phyloP scores from a whole-genome alignment of 768 basidiomycete genomes.

The Rubroboletus pulcherrimus region DNA sequence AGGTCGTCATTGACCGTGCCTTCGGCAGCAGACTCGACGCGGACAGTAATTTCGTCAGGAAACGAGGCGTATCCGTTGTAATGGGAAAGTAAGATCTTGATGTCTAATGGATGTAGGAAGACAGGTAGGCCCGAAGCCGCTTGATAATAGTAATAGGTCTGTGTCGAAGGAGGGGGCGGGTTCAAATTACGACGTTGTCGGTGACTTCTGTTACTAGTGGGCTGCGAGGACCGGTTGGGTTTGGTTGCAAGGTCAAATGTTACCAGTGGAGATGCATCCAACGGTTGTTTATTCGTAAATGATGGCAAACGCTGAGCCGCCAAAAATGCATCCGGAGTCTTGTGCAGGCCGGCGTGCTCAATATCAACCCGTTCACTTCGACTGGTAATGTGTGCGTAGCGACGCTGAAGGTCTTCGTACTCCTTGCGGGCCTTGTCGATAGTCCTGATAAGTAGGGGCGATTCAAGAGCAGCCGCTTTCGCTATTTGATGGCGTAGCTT shows the following conservation, averaged over 20 bases:
- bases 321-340: constrained; percentile 60
- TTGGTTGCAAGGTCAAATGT: constrained; percentile 5
- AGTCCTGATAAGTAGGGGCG: constrained; percentile 54
- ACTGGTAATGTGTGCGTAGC: constrained; percentile 15
- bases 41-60: constrained; percentile 75
- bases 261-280: not conserved
- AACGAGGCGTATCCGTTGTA: constrained; percentile 79
- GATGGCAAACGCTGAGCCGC: constrained; percentile 35
- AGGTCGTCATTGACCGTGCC: constrained; percentile 89
- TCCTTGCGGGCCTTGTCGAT: constrained; percentile 63
- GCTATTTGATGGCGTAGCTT: constrained; percentile 78
- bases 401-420: constrained; percentile 50
- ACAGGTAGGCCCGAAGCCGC: constrained; percentile 86
- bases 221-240: constrained; percentile 2
- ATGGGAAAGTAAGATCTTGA: constrained; percentile 84
- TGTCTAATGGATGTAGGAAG: constrained; percentile 94
- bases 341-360: constrained; percentile 21
- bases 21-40: constrained; percentile 73
- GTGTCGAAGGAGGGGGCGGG: constrained; percentile 81
- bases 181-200: constrained; percentile 76
- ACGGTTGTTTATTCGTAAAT: constrained; percentile 8
- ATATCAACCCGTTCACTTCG: constrained; percentile 24
- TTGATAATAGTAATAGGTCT: constrained; percentile 95
- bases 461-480: constrained; percentile 74
- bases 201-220: constrained; percentile 38